phyloP scores from a whole-genome alignment of 805 yeast species.

The Kodamaea lidongshanica region DNA sequence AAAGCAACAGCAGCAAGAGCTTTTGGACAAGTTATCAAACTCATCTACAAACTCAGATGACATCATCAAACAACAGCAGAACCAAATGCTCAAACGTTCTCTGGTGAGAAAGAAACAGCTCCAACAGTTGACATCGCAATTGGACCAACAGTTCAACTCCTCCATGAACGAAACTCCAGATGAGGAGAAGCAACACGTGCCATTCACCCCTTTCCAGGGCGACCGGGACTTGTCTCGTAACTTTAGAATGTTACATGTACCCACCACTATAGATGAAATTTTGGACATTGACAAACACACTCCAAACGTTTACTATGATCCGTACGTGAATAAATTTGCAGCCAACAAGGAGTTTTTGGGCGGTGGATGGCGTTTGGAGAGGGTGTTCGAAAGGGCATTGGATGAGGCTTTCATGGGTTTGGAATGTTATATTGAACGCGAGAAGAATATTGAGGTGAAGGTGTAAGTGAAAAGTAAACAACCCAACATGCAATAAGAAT shows the following conservation, averaged over 20 bases:
- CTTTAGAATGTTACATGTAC: conserved; percentile 40
- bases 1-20: conserved; percentile 36
- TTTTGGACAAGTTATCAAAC: conserved; percentile 33
- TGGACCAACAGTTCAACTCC: conserved; percentile 29
- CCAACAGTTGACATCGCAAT: conserved; percentile 54
- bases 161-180: conserved; percentile 13
- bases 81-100: conserved; percentile 49
- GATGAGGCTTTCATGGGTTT: conserved; percentile 88
- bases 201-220: conserved; percentile 93
- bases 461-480: too few species aligned
- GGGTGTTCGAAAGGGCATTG: conserved; percentile 67
- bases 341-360: conserved; percentile 67
- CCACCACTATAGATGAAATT: conserved; percentile 19
- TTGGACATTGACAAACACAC: conserved; percentile 24
- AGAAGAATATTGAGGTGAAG: conserved; percentile 20
- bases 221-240: conserved; percentile 58
- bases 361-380: conserved; percentile 73
- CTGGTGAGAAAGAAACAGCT: conserved; percentile 58
- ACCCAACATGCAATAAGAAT: too few species aligned
- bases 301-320: conserved; percentile 46
- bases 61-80: conserved; percentile 33
- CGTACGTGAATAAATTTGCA: conserved; percentile 43
- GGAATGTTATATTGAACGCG: conserved; percentile 64
- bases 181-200: conserved; percentile 31
- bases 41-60: conserved; percentile 31